Evolutionary conservation across 768 basidiomycete species (phyloP).

Genomic region (Amanita fuliginea): DNA sequence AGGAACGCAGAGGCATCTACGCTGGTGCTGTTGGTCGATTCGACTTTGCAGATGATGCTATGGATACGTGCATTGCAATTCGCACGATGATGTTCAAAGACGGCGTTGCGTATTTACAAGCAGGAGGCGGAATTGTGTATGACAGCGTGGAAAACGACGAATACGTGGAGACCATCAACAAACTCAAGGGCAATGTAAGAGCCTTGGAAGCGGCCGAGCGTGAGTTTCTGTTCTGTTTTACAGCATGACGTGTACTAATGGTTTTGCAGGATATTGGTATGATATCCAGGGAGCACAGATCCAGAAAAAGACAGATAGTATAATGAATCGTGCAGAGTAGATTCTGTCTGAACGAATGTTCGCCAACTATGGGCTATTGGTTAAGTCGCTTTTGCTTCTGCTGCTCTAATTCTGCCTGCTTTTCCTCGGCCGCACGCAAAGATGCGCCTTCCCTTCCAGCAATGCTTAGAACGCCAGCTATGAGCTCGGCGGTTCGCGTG

Average conservation of each 20-base stretch:
- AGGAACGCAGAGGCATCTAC: slow-evolving; percentile 87
- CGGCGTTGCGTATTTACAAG: slow-evolving; percentile 85
- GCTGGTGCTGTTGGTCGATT: slow-evolving; percentile 98
- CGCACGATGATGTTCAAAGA: slow-evolving; percentile 97
- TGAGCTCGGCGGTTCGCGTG: slow-evolving; percentile 79
- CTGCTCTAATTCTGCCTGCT: slow-evolving; percentile 15
- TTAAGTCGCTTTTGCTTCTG: slow-evolving; percentile 8
- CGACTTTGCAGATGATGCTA: slow-evolving; percentile 87
- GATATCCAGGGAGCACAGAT: slow-evolving; percentile 40
- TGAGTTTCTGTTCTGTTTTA: slow-evolving; percentile 29
- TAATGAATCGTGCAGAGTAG: slow-evolving; percentile 2
- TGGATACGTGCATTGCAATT: slow-evolving; percentile 99
- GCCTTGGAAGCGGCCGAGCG: slow-evolving; percentile 85
- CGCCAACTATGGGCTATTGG: slow-evolving; percentile 2
- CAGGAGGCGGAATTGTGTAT: slow-evolving; percentile 94
- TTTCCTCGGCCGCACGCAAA: slow-evolving; percentile 25
- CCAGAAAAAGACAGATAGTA: slow-evolving; percentile 11
- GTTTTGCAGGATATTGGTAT: slow-evolving; percentile 53
- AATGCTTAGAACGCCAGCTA: slow-evolving; percentile 82
- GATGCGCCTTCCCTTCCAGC: slow-evolving; percentile 70
- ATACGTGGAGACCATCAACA: slow-evolving; percentile 92
- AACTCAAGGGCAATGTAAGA: slow-evolving; percentile 76
- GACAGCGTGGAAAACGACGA: slow-evolving; percentile 98
- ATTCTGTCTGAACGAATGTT: slow-evolving; percentile 1
- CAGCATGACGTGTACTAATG: slow-evolving; percentile 11